Base-by-base conservation (phyloP, 768 basidiomycete species). In the Coprinopsis marcescibilis region DNA sequence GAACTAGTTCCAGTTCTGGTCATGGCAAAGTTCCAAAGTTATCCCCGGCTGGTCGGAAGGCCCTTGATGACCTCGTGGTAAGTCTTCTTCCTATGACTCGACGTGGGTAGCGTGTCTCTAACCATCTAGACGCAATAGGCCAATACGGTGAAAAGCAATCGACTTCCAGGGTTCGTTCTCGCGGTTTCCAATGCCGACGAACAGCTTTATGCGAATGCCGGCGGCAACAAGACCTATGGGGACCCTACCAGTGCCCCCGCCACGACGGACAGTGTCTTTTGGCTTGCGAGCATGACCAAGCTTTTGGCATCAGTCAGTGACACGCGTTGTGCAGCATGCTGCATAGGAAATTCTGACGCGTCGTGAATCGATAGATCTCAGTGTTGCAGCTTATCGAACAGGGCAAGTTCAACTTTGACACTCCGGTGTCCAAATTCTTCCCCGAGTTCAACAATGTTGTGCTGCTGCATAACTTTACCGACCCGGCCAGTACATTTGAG, bases 311-410 rank as follows among this genome's bases (percentile, higher is more conserved):
- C 64, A 15, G 68, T 67, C 7, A 23, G 19, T 21, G 19, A 8
- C 24, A 20, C n/a, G n/a, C n/a, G n/a, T n/a, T 21, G 14, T 20
- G 30, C 7, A 35, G 17, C 43, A 34, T 13, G 40, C 19, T 12
- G n/a, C 1, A 27, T 36, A 13, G 14, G n/a, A 24, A n/a, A n/a
- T 26, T 3, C 20, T 34, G 34, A 24, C n/a, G n/a, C 10, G 25
- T 37, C 40, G 24, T 23, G 23, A 14, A 17, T 23, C 15, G 12
- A 1, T 29, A 66, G 68, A 51, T 68, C 17, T 64, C 66, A 2
- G 46, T 53, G 6, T 48, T 68, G 21, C 65, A 68, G 32, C 62
- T 70, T 7, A 57, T 68, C 17, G 67, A 68, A 46, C 55, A 55
- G 8, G 63, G 62, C 2, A 60, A 57, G 38, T 27, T 70, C n/a